These are phyloP conservation scores for Eutrema japonicum DNA, from an alignment of 345 rosid genomes.

Conservation along the genomic window DNA sequence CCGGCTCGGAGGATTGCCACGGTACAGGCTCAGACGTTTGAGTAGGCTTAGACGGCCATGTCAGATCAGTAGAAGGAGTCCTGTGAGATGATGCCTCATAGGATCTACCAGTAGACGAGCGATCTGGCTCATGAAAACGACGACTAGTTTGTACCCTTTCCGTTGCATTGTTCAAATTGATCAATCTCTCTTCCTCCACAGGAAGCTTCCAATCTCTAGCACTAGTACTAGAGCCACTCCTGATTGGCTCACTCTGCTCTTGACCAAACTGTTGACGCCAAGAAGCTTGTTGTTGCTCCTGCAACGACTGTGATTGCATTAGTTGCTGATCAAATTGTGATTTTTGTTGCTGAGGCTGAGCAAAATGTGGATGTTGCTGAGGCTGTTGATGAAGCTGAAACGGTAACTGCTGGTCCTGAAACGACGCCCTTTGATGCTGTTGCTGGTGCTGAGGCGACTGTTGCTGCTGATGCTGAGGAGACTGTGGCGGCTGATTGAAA, in stretches of 20 bases:
- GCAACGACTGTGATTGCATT: conserved; percentile 27
- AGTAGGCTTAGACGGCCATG: conserved; percentile 36
- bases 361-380: conserved; percentile 26
- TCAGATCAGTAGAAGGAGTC: conserved; percentile 32
- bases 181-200: conserved; percentile 34
- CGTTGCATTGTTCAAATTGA: conserved; percentile 39
- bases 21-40: conserved; percentile 12
- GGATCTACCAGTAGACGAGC: conserved; percentile 11
- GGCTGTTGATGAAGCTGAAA: conserved; percentile 42
- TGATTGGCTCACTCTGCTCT: conserved; percentile 30
- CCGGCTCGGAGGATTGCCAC: conserved; percentile 30
- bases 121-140: conserved; percentile 36
- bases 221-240: conserved; percentile 42
- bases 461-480: conserved; percentile 26
- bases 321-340: conserved; percentile 25
- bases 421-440: conserved; percentile 5
- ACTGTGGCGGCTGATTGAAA: conserved; percentile 34
- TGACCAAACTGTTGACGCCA: conserved; percentile 44
- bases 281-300: conserved; percentile 33
- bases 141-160: conserved; percentile 43
- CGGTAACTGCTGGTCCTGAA: conserved; percentile 38
- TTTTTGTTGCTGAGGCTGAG: conserved; percentile 20
- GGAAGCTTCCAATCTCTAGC: conserved; percentile 33
- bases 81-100: conserved; percentile 33
- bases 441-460: conserved; percentile 15